A percentile compares a stretch with the other conserved stretches of the same genome.
Conservation (phyloP, 2,329 filamentous ascomycete species). For the Fusarium sp. region DNA sequence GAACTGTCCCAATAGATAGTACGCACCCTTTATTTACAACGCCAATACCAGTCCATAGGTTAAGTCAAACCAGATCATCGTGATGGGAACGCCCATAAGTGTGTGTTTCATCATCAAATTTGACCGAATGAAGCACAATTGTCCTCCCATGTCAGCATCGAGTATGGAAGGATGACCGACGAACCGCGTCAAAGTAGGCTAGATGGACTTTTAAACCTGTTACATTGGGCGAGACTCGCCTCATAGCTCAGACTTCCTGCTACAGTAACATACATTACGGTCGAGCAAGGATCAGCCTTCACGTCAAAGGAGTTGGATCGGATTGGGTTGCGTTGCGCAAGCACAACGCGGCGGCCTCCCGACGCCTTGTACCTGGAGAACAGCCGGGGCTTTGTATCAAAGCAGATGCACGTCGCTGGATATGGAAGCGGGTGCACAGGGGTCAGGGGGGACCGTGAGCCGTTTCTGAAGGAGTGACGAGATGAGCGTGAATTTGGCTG, state of each 20-base stretch:
- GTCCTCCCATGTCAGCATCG: background rate
- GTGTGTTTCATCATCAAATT: background rate
- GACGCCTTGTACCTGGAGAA: constrained; percentile 38
- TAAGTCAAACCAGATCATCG: background rate
- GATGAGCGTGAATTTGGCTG: constrained; percentile 23
- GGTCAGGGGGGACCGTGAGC: constrained; percentile 30
- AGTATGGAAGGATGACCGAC: background rate
- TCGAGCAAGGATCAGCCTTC: constrained; percentile 6
- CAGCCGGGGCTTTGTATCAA: constrained; percentile 18
- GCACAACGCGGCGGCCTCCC: constrained; percentile 25
- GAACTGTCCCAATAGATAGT: background rate
- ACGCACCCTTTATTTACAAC: background rate
- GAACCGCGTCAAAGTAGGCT: constrained; percentile 7
- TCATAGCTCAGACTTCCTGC: constrained; percentile 2
- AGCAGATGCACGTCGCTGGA: constrained; percentile 45
- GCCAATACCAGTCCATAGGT: background rate
- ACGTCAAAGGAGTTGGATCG: background rate
- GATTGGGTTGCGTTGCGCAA: constrained; percentile 10
- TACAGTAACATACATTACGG: background rate
- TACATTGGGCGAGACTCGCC: constrained; percentile 6
- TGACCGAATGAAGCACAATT: background rate
- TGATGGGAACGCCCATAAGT: background rate
- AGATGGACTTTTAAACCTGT: background rate
- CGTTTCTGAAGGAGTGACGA: constrained; percentile 28
- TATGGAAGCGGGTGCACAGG: constrained; percentile 41